These are phyloP conservation scores for Cladorrhinum samala DNA, from an alignment of 495 filamentous ascomycete genomes.

Conservation along the genomic window DNA sequence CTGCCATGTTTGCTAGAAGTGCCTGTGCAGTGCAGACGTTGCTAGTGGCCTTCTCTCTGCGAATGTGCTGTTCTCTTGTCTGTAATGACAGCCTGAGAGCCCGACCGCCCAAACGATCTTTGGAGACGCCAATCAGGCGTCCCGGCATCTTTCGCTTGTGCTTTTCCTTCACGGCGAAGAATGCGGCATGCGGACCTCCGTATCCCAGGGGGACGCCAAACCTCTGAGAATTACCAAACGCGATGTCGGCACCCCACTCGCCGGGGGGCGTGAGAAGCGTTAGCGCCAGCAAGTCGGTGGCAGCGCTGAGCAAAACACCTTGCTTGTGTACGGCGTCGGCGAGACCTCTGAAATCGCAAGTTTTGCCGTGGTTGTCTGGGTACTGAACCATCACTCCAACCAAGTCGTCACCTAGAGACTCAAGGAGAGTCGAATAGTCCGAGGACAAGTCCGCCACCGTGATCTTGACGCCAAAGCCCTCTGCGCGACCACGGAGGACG, in stretches of 20 bases:
- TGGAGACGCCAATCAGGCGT: conserved; percentile 85
- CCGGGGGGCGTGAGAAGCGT: conserved; percentile 87
- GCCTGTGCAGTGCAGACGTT: conserved; percentile 99
- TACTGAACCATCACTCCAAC: conserved; percentile 94
- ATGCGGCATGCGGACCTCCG: conserved; percentile 93
- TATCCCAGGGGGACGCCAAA: conserved; percentile 92
- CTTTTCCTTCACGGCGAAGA: conserved; percentile 90
- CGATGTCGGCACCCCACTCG: conserved; percentile 95
- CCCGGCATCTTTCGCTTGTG: conserved; percentile 96
- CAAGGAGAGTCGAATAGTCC: conserved; percentile 55
- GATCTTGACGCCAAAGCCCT: conserved; percentile 86
- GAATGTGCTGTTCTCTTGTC: conserved; percentile 95
- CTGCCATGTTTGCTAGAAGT: conserved; percentile 91
- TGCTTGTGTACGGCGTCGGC: conserved; percentile 72
- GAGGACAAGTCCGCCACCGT: conserved; percentile 63
- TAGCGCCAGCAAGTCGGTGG: conserved; percentile 86
- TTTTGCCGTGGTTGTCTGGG: conserved; percentile 80
- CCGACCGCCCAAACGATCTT: conserved; percentile 76
- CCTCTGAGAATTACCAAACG: conserved; percentile 92
- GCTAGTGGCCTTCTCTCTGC: conserved; percentile 95
- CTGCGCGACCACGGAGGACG: conserved; percentile 80
- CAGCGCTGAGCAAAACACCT: conserved; percentile 79
- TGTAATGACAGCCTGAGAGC: conserved; percentile 89
- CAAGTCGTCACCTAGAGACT: conserved; percentile 72
- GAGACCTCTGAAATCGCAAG: conserved; percentile 67